phyloP scores from a whole-genome alignment of 2,329 filamentous ascomycete species.

The Aspergillus sp. region DNA sequence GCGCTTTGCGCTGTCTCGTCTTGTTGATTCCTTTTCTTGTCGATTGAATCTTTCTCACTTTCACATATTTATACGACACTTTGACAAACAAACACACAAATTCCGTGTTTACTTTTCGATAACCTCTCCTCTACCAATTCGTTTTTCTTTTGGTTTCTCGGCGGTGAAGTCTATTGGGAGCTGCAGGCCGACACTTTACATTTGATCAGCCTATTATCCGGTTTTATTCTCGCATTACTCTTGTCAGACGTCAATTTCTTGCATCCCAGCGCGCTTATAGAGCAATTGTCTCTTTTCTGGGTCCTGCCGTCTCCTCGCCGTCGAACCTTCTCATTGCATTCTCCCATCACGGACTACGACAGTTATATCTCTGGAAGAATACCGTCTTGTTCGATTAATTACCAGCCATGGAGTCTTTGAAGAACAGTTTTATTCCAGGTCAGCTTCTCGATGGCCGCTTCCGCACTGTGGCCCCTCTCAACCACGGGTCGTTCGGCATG shows the following conservation, averaged over 20 bases:
- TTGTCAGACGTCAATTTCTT: constrained; percentile 13
- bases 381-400: constrained; percentile 20
- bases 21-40: constrained; percentile 22
- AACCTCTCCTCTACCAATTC: constrained; percentile 21
- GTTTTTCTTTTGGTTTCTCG: constrained; percentile 19
- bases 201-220: constrained; percentile 29
- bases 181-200: constrained; percentile 21
- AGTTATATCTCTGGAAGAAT: constrained; percentile 15
- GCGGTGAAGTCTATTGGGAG: constrained; percentile 23
- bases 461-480: constrained; percentile 87
- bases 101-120: constrained; percentile 19
- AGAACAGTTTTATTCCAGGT: constrained; percentile 36
- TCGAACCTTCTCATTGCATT: constrained; percentile 4
- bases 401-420: constrained; percentile 35
- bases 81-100: constrained; percentile 19
- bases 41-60: constrained; percentile 25
- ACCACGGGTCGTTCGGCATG: constrained; percentile 98
- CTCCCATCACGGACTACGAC: constrained; percentile 3
- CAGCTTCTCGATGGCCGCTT: constrained; percentile 67
- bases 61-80: constrained; percentile 30
- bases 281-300: constrained; percentile 15
- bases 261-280: constrained; percentile 10
- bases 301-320: constrained; percentile 11
- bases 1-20: constrained; percentile 28
- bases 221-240: constrained; percentile 17